Evolutionary conservation across 805 yeast genomes (phyloP).

Genomic region (Metschnikowia shivogae): DNA sequence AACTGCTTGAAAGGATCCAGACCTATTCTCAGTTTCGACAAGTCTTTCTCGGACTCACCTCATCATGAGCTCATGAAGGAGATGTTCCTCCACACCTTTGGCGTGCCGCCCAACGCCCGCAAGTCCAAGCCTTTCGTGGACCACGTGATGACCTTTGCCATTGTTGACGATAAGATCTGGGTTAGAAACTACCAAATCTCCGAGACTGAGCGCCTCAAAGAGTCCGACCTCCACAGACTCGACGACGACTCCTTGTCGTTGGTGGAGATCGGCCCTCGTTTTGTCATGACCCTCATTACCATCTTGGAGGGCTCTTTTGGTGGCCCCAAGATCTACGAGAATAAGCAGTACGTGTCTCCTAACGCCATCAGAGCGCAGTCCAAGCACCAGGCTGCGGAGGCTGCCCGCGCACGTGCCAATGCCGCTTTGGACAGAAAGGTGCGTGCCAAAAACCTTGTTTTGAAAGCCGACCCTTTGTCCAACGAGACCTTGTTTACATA

Average conservation of each 20-base stretch:
- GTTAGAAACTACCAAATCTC: constrained; percentile 89
- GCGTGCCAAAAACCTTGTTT: constrained; percentile 67
- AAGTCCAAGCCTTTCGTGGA: constrained; percentile 92
- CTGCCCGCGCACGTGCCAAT: constrained; percentile 73
- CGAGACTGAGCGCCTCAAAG: constrained; percentile 58
- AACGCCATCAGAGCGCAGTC: constrained; percentile 89
- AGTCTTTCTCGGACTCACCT: constrained; percentile 57
- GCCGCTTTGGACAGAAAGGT: constrained; percentile 74
- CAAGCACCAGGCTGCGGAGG: constrained; percentile 73
- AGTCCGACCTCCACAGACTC: constrained; percentile 39
- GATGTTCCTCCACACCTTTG: constrained; percentile 72
- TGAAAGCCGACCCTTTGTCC: constrained; percentile 78
- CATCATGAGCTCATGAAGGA: constrained; percentile 80
- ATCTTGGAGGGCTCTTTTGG: constrained; percentile 95
- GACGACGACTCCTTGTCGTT: constrained; percentile 63
- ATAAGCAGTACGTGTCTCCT: constrained; percentile 95
- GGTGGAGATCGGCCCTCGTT: constrained; percentile 95
- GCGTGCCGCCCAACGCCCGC: constrained; percentile 93
- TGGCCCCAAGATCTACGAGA: constrained; percentile 96
- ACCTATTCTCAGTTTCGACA: constrained; percentile 87
- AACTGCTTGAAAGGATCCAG: constrained; percentile 94
- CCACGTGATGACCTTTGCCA: constrained; percentile 88
- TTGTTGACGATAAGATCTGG: constrained; percentile 94
- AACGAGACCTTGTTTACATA: constrained; percentile 70
- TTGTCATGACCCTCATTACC: constrained; percentile 86